Evolutionary conservation across 2,329 filamentous ascomycete species (phyloP).

Genomic region (Fusarium domesticum): DNA sequence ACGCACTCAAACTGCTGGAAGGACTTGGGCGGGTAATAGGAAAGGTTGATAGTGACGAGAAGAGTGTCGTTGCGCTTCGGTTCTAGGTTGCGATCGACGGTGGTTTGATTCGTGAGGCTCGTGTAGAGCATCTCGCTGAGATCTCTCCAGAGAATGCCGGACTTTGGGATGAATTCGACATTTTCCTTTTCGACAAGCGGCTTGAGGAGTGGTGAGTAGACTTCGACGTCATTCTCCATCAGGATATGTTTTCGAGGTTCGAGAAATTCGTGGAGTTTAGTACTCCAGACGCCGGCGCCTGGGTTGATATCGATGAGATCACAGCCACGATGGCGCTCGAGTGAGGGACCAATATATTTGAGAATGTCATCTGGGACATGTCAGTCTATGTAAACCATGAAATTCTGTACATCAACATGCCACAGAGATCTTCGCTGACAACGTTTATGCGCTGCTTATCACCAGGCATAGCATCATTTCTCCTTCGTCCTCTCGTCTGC

Average conservation of each 20-base stretch:
- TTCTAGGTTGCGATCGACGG: constrained; percentile 35
- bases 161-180: constrained; percentile 51
- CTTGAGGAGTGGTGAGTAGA: constrained; percentile 61
- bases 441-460: constrained; percentile 50
- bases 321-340: constrained; percentile 70
- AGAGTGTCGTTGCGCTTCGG: constrained; percentile 66
- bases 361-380: constrained; percentile 61
- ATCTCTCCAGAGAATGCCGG: constrained; percentile 59
- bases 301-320: constrained; percentile 88
- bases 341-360: constrained; percentile 63
- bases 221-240: constrained; percentile 64
- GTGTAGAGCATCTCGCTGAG: constrained; percentile 51
- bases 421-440: constrained; percentile 49
- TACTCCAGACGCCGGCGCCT: constrained; percentile 74
- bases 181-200: constrained; percentile 51
- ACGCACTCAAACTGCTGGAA: constrained; percentile 56
- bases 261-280: constrained; percentile 69
- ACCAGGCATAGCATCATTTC: constrained; percentile 1
- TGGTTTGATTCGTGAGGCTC: constrained; percentile 54
- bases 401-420: constrained; percentile 29
- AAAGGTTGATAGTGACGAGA: constrained; percentile 68
- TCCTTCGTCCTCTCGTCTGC: constrained; percentile 9
- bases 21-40: constrained; percentile 48
- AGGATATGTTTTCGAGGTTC: constrained; percentile 80
- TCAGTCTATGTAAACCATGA: background rate